Base-by-base conservation (phyloP, 306 rosid genomes). In the Crotalaria pallida region DNA sequence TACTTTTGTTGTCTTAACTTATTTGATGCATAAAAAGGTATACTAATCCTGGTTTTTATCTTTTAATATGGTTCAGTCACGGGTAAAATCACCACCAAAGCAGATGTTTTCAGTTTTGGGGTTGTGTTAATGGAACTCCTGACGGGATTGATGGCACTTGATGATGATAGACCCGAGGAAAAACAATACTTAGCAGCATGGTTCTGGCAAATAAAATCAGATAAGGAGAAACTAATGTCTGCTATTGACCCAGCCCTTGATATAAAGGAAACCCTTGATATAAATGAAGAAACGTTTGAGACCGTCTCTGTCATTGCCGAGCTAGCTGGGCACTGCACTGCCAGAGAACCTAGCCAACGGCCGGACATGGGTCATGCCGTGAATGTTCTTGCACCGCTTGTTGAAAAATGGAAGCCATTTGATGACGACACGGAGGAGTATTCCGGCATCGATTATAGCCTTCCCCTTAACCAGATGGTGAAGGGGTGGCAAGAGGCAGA, bases 321-420 rank as follows among this genome's bases (percentile, higher is more conserved):
- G 70, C 84, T 95, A 69, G 99, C 97, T 2, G 99, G 97, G 23
- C 99, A 95, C 76, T 95, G 99, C 92, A 84, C 96, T 43, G 92
- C 97, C 16, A 89, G 99, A 71, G 99, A 95, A 73, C 96, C 99
- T 5, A 18, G 31, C 74, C 99, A 95, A 53, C 75, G 99, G 65
- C 99, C 99, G 7, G 97, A 95, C 48, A 95, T 95, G 99, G 90
- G 99, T 24, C 91, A 95, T 10, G 96, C 96, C 1, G 99, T 95
- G 48, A 91, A 83, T 47, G 91, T 95, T 44, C 71, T 95, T 23
- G 80, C 89, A 33, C 96, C 95, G 0, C 99, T 95, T 9, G 99
- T 95, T 19, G 99, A 91, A 58, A 87, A 95, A 79, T 95, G 99
- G 99, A 95, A 82, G 74, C 99, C 99, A 5, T 63, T 87, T 6